These are phyloP conservation scores for Agrocybe pediades DNA, from an alignment of 768 basidiomycete genomes.

Conservation along the genomic window DNA sequence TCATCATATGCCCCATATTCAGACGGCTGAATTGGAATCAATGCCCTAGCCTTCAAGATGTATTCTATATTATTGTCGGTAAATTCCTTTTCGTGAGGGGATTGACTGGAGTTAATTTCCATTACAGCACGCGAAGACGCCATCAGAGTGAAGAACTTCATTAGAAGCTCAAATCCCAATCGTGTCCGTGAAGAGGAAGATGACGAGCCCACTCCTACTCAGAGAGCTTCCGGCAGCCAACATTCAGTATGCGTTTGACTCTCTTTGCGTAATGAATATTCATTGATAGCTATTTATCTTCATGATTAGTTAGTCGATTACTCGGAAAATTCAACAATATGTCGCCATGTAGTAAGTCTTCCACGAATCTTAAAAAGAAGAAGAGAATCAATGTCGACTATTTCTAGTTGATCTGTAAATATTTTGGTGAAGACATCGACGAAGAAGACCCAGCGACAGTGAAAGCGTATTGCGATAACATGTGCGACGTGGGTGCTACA, in stretches of 20 bases:
- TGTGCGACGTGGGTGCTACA: slow-evolving; percentile 71
- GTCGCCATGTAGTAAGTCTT: slow-evolving; percentile 71
- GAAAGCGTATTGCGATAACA: slow-evolving; percentile 62
- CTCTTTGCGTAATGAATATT: background rate
- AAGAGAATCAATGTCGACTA: background rate
- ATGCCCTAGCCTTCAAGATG: slow-evolving; percentile 71
- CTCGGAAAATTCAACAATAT: slow-evolving; percentile 59
- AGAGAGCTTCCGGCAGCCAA: slow-evolving; percentile 67
- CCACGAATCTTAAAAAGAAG: background rate
- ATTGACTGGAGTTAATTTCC: background rate
- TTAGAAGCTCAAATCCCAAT: slow-evolving; percentile 45
- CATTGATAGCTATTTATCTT: slow-evolving; percentile 1
- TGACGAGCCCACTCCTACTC: slow-evolving; percentile 65
- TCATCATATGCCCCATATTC: background rate
- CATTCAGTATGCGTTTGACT: slow-evolving; percentile 45
- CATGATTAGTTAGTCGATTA: slow-evolving; percentile 46
- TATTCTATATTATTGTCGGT: slow-evolving; percentile 78
- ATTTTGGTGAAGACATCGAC: slow-evolving; percentile 76
- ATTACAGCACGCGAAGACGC: slow-evolving; percentile 75
- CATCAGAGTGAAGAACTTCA: slow-evolving; percentile 51
- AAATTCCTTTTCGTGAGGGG: background rate
- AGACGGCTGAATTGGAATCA: background rate
- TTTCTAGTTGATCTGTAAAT: slow-evolving; percentile 71
- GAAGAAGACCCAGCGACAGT: slow-evolving; percentile 41
- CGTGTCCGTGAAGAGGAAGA: slow-evolving; percentile 42